Conservation (phyloP, 345 rosid genomes). For the Rhodamnia argentea region DNA sequence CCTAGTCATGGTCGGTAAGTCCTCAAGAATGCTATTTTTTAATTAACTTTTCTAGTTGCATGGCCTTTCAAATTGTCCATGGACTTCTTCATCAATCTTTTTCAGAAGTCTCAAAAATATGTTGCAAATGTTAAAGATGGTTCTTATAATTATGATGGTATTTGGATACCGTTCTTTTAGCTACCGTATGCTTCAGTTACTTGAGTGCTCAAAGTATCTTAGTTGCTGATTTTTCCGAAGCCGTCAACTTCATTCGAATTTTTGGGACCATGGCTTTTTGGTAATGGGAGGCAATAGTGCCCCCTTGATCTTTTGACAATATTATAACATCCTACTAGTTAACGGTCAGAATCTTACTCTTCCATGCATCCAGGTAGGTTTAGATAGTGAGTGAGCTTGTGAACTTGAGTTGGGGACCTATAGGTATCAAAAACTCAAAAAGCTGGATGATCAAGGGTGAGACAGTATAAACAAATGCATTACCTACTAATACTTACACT, state of each 20-base stretch:
- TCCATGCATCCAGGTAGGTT: not conserved
- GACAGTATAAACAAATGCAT: not conserved
- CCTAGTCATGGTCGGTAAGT: not conserved
- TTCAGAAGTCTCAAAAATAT: not conserved
- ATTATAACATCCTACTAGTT: not conserved
- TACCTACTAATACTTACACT: not conserved
- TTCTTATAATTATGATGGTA: not conserved
- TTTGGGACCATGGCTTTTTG: not conserved
- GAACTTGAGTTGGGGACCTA: not conserved
- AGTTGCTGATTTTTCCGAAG: not conserved
- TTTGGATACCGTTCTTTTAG: not conserved
- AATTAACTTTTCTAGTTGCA: not conserved
- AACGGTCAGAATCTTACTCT: not conserved
- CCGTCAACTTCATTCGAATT: not conserved
- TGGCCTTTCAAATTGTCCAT: not conserved
- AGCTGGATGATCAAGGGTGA: not conserved
- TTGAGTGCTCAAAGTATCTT: not conserved
- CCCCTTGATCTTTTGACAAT: not conserved
- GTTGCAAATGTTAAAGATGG: not conserved
- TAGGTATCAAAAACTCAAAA: not conserved
- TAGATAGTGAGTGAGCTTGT: not conserved
- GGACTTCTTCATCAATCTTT: not conserved
- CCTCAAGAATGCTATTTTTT: not conserved
- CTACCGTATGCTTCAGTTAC: not conserved
- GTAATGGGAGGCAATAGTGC: not conserved